A percentile compares a stretch with the other conserved stretches of the same genome.
Conservation (phyloP, 2,329 filamentous ascomycete species). For the Ascochyta fabae region DNA sequence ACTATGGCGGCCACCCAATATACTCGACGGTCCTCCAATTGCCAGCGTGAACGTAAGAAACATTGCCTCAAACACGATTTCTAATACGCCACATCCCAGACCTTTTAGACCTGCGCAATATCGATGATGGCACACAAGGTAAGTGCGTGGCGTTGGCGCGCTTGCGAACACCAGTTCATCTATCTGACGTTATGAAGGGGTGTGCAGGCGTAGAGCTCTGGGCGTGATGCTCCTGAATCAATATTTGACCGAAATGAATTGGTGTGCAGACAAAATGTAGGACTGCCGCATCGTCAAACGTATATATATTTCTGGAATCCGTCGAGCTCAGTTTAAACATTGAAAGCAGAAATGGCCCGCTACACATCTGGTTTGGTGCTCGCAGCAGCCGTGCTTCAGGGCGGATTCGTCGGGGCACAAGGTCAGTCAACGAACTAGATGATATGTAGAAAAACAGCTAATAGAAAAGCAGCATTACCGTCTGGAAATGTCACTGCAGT, state of each 20-base stretch:
- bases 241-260: slow-evolving; percentile 8
- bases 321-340: background rate
- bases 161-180: background rate
- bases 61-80: background rate
- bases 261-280: background rate
- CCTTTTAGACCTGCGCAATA: slow-evolving; percentile 1
- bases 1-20: slow-evolving; percentile 1
- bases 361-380: slow-evolving; percentile 11
- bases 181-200: slow-evolving; percentile 10
- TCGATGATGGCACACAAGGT: background rate
- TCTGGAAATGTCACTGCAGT: slow-evolving; percentile 27
- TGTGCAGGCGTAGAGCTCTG: background rate
- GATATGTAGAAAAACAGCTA: background rate
- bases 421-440: slow-evolving; percentile 4
- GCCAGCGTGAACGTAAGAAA: background rate
- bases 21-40: slow-evolving; percentile 5
- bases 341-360: slow-evolving; percentile 1
- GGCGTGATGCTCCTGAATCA: background rate
- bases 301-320: slow-evolving; percentile 2
- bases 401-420: slow-evolving; percentile 22
- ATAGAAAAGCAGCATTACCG: slow-evolving; percentile 1
- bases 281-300: background rate
- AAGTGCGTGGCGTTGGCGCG: background rate
- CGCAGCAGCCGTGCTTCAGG: slow-evolving; percentile 24
- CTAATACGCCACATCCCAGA: background rate